Conservation (phyloP, 306 rosid genomes). For the Gastrolobium bilobum region DNA sequence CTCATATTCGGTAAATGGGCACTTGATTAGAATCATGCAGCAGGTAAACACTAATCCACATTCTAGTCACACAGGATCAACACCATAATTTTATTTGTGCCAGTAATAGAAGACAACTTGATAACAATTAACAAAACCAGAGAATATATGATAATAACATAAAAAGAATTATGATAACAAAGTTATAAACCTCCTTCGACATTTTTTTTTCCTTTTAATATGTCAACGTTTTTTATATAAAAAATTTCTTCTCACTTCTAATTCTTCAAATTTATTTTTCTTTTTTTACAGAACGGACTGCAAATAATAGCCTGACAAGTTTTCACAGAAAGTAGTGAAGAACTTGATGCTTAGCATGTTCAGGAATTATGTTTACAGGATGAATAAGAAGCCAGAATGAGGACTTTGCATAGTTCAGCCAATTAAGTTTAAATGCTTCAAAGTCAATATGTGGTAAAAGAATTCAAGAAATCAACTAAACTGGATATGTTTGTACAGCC, state of each 20-base stretch:
- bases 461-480: constrained; percentile 27
- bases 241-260: constrained; percentile 19
- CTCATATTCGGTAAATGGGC: neutral
- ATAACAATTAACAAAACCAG: constrained; percentile 2
- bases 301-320: constrained; percentile 24
- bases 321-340: constrained; percentile 30
- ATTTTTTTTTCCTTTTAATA: neutral
- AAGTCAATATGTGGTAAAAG: constrained; percentile 14
- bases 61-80: constrained; percentile 22
- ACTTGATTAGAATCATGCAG: constrained; percentile 37
- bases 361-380: constrained; percentile 18
- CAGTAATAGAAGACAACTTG: constrained; percentile 36
- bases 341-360: constrained; percentile 12
- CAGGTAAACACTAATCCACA: constrained; percentile 26
- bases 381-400: constrained; percentile 27
- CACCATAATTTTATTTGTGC: constrained; percentile 3
- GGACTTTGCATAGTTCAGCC: constrained; percentile 22
- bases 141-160: neutral
- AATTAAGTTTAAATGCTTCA: constrained; percentile 35
- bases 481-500: constrained; percentile 28
- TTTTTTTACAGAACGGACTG: constrained; percentile 3
- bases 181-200: constrained; percentile 31
- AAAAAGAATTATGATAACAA: constrained; percentile 16
- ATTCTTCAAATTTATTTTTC: neutral
- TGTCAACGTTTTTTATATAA: neutral